These are phyloP conservation scores for Priceomyces castillae DNA, from an alignment of 805 yeast genomes.

Conservation along the genomic window DNA sequence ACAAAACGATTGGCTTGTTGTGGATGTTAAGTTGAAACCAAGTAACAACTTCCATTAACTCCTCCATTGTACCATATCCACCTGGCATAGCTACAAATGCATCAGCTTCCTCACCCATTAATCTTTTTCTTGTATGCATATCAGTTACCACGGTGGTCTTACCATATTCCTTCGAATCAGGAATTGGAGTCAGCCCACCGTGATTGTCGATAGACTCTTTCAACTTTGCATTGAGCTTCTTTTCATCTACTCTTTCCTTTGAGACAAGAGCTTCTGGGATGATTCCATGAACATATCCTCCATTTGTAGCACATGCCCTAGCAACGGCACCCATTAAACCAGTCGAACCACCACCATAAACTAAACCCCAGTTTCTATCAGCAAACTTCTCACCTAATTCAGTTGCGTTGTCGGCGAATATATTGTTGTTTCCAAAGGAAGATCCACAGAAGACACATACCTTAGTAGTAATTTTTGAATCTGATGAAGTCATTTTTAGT, in stretches of 20 bases:
- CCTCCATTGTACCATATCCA: constrained; percentile 88
- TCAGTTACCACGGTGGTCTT: constrained; percentile 77
- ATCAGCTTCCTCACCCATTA: constrained; percentile 84
- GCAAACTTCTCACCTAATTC: constrained; percentile 61
- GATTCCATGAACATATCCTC: constrained; percentile 77
- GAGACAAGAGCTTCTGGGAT: constrained; percentile 81
- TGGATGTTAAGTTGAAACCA: constrained; percentile 92
- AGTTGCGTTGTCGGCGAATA: constrained; percentile 52
- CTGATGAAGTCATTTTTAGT: constrained; percentile 23
- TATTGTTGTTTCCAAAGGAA: constrained; percentile 58
- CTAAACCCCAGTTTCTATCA: constrained; percentile 63
- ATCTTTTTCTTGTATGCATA: constrained; percentile 84
- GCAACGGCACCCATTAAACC: constrained; percentile 82
- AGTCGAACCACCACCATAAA: constrained; percentile 89
- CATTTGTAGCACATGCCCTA: constrained; percentile 51
- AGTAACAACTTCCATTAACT: constrained; percentile 83
- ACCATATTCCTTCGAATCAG: constrained; percentile 62
- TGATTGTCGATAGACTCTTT: constrained; percentile 58
- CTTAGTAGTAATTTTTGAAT: constrained; percentile 12
- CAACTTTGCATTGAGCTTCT: constrained; percentile 46
- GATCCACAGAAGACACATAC: constrained; percentile 89
- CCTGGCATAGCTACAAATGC: constrained; percentile 91
- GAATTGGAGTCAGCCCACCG: constrained; percentile 63
- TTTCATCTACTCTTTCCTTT: constrained; percentile 58
- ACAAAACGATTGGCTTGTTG: constrained; percentile 72